Base-by-base conservation (phyloP, 208 protist species). In the Angomonas ambiguus region DNA sequence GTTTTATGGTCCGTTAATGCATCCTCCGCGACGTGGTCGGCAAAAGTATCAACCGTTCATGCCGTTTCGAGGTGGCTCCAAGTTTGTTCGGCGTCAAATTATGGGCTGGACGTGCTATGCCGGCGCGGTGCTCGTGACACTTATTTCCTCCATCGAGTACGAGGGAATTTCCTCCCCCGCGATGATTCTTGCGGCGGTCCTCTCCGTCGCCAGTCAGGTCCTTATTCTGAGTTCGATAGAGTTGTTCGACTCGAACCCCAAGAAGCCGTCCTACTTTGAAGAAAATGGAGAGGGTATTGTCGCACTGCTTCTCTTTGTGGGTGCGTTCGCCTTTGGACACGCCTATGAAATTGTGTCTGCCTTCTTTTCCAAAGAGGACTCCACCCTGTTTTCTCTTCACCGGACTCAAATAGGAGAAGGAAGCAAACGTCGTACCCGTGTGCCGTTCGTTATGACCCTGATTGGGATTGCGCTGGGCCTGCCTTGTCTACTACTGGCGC, bases 251-350 rank as follows among this genome's bases (percentile, higher is more conserved):
- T 27, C 64, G 49, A n/a, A 48, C 8, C 45, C 57, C 27, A 56
- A 67, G 13, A 62, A 72, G 63, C 69, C 27, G 51, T 69, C 73
- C n/a, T 92, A 90, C 59, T 63, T 94, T 22, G 83, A 91, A 55
- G 68, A 87, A 41, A 91, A 91, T 63, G 81, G 83, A 22, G 88
- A 91, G 63, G 85, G 82, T 30, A 73, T 90, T 48, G 85, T 94
- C 5, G 88, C 85, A 0, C 62, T 88, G 63, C 67, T 91, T 2
- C 75, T 75, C 58, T 91, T 90, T 56, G 58, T 76, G 4, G 71
- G 71, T 32, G 76, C 85, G 0, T 77, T 89, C 38, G 71, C 65
- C 3, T 88, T 91, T 67, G 71, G 70, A 57, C 76, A 83, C 51
- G 59, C 79, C 22, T 89, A 94, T 77, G 72, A 71, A 5, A 56